Evolutionary conservation across 2,329 filamentous ascomycete genomes (phyloP).

Genomic region (Fusarium redolens): DNA sequence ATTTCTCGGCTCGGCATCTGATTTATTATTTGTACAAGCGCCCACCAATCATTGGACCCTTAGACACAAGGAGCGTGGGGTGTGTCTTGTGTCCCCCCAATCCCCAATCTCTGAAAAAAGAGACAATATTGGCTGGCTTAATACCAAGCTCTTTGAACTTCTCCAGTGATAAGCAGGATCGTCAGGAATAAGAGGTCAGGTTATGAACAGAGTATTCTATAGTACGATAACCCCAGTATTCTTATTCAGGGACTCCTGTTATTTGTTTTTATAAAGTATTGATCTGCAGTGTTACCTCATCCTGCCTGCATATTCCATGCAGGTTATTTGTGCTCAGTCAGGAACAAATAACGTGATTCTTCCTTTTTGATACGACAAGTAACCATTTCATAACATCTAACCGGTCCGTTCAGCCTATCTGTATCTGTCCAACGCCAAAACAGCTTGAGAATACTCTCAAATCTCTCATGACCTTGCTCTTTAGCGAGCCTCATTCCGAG

Average conservation of each 20-base stretch:
- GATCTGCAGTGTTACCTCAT: conserved; percentile 30
- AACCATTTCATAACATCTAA: neutral
- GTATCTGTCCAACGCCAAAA: neutral
- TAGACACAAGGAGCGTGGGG: conserved; percentile 4
- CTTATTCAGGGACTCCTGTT: neutral
- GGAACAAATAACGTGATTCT: neutral
- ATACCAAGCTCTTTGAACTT: neutral
- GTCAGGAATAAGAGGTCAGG: conserved; percentile 19
- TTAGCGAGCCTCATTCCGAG: conserved; percentile 17
- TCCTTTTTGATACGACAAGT: neutral
- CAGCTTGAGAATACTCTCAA: neutral
- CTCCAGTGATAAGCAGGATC: conserved; percentile 20
- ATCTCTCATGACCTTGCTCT: conserved; percentile 6
- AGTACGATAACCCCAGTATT: neutral
- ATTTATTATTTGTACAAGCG: conserved; percentile 23
- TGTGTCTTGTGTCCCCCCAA: neutral
- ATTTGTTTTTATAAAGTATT: neutral
- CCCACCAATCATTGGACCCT: conserved; percentile 23
- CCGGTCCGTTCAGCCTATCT: conserved; percentile 16
- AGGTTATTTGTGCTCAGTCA: conserved; percentile 10
- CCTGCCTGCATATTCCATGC: conserved; percentile 10
- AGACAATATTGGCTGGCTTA: neutral
- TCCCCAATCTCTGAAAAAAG: neutral
- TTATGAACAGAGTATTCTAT: conserved; percentile 2
- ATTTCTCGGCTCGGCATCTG: conserved; percentile 10